Evolutionary conservation across 805 yeast genomes (phyloP).

Genomic region (Kluyveromyces lactis): DNA sequence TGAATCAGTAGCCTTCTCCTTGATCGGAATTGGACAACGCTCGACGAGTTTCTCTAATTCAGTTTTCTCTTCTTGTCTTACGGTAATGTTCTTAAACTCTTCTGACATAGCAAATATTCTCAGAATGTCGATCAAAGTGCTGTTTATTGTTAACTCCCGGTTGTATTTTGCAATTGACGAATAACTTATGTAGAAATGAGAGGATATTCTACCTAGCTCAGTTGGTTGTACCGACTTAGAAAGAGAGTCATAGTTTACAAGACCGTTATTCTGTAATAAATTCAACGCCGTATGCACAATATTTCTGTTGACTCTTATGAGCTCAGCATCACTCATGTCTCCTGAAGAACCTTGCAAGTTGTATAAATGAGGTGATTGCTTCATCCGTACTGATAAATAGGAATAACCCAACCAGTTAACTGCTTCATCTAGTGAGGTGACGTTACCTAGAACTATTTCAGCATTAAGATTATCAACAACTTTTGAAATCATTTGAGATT

Average conservation of each 20-base stretch:
- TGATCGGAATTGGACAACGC: constrained; percentile 79
- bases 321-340: constrained; percentile 32
- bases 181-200: constrained; percentile 76
- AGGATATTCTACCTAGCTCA: constrained; percentile 75
- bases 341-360: constrained; percentile 53
- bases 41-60: constrained; percentile 66
- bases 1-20: constrained; percentile 61
- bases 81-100: constrained; percentile 78
- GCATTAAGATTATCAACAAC: constrained; percentile 78
- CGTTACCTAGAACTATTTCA: constrained; percentile 69
- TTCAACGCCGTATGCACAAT: constrained; percentile 70
- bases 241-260: constrained; percentile 48
- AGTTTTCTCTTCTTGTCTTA: constrained; percentile 74
- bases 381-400: constrained; percentile 73
- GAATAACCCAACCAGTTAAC: constrained; percentile 73
- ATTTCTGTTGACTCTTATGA: constrained; percentile 51
- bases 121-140: constrained; percentile 65
- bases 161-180: constrained; percentile 64
- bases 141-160: constrained; percentile 52
- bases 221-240: constrained; percentile 46
- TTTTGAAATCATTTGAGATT: constrained; percentile 69
- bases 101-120: constrained; percentile 71
- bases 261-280: constrained; percentile 44
- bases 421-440: constrained; percentile 56
- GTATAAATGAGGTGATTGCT: constrained; percentile 61